Conservation (phyloP, 768 basidiomycete genomes). For the Boletus sp. region DNA sequence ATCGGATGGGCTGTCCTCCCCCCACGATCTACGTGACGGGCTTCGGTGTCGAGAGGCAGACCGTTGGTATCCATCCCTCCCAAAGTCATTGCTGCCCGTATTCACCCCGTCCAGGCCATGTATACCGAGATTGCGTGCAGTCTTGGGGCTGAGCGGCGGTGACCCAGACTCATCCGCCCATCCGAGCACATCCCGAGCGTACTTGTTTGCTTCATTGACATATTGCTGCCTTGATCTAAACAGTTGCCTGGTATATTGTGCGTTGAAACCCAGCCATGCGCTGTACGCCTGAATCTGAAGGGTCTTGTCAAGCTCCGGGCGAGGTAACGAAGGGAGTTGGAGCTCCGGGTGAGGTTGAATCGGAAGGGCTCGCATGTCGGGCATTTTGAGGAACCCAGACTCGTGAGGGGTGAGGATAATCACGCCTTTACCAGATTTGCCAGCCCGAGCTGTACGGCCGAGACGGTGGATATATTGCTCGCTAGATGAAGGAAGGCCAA, state of each 20-base stretch:
- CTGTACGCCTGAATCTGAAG: constrained; percentile 51
- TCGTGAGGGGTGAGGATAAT: constrained; percentile 55
- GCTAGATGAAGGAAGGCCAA: constrained; percentile 63
- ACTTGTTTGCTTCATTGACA: constrained; percentile 40
- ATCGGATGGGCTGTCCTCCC: background rate
- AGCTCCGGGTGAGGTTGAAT: constrained; percentile 34
- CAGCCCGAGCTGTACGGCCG: constrained; percentile 76
- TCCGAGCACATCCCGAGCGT: constrained; percentile 36
- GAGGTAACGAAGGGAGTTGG: constrained; percentile 26
- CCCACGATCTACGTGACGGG: constrained; percentile 7
- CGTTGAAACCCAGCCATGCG: constrained; percentile 60
- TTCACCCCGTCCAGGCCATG: constrained; percentile 35
- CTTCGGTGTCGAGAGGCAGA: constrained; percentile 4
- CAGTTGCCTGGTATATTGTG: constrained; percentile 36
- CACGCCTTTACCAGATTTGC: constrained; percentile 57
- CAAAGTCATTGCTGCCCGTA: background rate
- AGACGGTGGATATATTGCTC: constrained; percentile 82
- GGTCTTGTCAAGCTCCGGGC: constrained; percentile 32
- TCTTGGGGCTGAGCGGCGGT: constrained; percentile 42
- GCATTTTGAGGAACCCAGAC: constrained; percentile 42
- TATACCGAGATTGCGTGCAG: constrained; percentile 52
- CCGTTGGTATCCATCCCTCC: background rate
- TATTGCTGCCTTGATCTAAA: constrained; percentile 40
- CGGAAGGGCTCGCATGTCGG: constrained; percentile 40
- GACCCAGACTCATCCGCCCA: constrained; percentile 32